Evolutionary conservation across 441 rosid genomes (phyloP), one percentile per base, ranked within the genome.

Genomic region (Populus hybrid): DNA sequence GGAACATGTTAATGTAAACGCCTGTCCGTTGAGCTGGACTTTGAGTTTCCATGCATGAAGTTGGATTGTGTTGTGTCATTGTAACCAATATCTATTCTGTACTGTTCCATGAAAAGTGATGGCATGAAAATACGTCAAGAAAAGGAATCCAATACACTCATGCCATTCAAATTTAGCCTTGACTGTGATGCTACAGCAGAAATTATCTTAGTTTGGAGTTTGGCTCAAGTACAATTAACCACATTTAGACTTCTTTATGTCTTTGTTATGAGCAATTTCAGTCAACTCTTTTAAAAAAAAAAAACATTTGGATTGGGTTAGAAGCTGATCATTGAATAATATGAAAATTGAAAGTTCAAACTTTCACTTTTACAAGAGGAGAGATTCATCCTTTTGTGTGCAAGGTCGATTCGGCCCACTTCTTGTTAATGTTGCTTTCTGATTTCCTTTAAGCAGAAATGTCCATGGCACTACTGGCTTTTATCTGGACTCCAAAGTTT

Each of bases 401-500:
- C 59, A 50, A 50, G 7, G 1, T 16, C 5, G 59, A 50, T 50
- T 2, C 2, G 59, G n/a, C 2, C 59, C 59, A 50, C 59, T 14
- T 50, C 59, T 50, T 50, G 59, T 50, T n/a, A n/a, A n/a, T n/a
- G n/a, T n/a, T n/a, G n/a, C n/a, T n/a, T n/a, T n/a, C n/a, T n/a
- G n/a, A n/a, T n/a, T n/a, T n/a, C n/a, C n/a, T n/a, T n/a, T n/a
- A n/a, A 70, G 68, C 71, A 83, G 88, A 64, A 81, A 77, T 81
- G 77, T 77, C 28, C 71, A 64, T 36, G 82, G 65, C 31, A 29
- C 31, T 11, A 56, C 29, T 73, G 71, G 73, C 73, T 77, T 78
- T 35, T 76, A 36, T 28, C 7, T 77, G 82, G 88, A 82, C 10
- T 33, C 84, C 64, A 68, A 42, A 76, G 23, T 69, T 23, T 71